Evolutionary conservation across 164 flowering plant species (phyloP).

Genomic region (Stephania cephalantha): DNA sequence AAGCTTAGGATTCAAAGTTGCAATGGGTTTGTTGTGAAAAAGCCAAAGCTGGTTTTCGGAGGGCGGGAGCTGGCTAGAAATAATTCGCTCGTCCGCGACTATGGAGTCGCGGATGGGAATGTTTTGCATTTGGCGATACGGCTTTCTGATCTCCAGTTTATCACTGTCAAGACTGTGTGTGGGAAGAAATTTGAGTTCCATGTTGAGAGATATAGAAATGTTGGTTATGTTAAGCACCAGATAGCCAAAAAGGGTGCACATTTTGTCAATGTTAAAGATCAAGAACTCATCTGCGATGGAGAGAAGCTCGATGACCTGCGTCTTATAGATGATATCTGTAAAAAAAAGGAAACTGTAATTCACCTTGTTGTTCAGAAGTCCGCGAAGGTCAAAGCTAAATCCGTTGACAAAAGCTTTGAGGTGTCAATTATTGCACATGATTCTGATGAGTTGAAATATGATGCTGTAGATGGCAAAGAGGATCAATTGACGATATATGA

Average conservation of each 20-base stretch:
- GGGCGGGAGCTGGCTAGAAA: conserved; percentile 59
- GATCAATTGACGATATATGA: conserved; percentile 9
- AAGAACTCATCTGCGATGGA: conserved; percentile 44
- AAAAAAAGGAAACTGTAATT: conserved; percentile 43
- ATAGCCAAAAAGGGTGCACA: conserved; percentile 38
- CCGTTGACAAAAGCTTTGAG: conserved; percentile 43
- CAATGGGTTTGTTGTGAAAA: conserved; percentile 59
- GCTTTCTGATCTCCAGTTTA: conserved; percentile 48
- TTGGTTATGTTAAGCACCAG: conserved; percentile 53
- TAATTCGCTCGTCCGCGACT: conserved; percentile 48
- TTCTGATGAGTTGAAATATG: conserved; percentile 14
- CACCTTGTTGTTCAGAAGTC: conserved; percentile 56
- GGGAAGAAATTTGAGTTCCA: conserved; percentile 60
- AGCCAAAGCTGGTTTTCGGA: conserved; percentile 53
- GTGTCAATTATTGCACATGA: conserved; percentile 43
- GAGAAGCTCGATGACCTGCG: conserved; percentile 52
- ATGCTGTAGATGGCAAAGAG: conserved; percentile 8
- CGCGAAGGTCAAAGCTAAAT: conserved; percentile 44
- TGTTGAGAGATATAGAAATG: conserved; percentile 43
- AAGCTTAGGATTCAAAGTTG: conserved; percentile 61
- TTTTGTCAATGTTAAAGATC: conserved; percentile 39
- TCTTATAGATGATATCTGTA: conserved; percentile 43
- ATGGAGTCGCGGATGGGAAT: conserved; percentile 55
- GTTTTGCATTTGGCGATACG: conserved; percentile 57
- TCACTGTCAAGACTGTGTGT: conserved; percentile 47